Conservation (phyloP, 179 eudicot species). For the Beta lomatogona region DNA sequence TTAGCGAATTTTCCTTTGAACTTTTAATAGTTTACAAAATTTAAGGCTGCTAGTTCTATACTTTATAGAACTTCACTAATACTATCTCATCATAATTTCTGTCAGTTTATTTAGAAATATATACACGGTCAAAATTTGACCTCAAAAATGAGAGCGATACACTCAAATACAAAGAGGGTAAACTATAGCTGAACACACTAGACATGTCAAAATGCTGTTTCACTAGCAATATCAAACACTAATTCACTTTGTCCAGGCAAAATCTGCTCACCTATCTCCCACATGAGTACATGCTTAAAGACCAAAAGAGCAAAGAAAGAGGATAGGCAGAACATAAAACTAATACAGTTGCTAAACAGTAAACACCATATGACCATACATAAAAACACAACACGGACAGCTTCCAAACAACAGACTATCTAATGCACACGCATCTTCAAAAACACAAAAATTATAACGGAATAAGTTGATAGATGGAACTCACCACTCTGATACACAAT, state of each 20-base stretch:
- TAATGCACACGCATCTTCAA: too few relatives aligned
- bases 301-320: background rate
- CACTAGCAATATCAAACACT: background rate
- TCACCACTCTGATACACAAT: conserved; percentile 85
- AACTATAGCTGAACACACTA: background rate
- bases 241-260: background rate
- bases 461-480: conserved; percentile 29
- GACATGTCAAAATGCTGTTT: background rate
- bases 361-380: background rate
- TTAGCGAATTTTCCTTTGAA: too few relatives aligned
- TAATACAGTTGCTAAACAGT: too few relatives aligned
- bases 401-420: background rate
- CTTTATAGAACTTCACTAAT: too few relatives aligned
- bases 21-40: too few relatives aligned
- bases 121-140: too few relatives aligned
- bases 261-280: background rate
- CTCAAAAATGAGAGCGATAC: too few relatives aligned
- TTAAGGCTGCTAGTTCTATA: too few relatives aligned
- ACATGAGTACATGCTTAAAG: background rate
- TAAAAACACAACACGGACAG: background rate
- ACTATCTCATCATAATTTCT: too few relatives aligned
- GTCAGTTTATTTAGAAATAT: too few relatives aligned
- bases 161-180: too few relatives aligned
- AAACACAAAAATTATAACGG: background rate
- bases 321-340: background rate